Evolutionary conservation across 2,329 filamentous ascomycete genomes (phyloP).

Genomic region (Penicillium sp.): DNA sequence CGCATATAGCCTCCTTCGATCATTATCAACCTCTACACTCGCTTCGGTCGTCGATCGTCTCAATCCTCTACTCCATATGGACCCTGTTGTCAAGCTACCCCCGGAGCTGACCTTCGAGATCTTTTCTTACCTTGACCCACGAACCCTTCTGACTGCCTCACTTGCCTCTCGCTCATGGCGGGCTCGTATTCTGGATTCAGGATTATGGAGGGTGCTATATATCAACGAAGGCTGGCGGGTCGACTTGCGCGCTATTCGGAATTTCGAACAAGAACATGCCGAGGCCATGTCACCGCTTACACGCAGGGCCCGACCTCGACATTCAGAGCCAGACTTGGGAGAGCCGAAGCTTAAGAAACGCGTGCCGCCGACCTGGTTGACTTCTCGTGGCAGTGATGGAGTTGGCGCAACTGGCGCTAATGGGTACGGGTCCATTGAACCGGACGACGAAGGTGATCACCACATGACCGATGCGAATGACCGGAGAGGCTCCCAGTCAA

Average conservation of each 20-base stretch:
- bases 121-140: conserved; percentile 80
- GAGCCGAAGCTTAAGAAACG: conserved; percentile 60
- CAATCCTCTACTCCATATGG: conserved; percentile 84
- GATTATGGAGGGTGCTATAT: conserved; percentile 85
- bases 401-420: background rate
- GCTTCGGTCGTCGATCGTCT: conserved; percentile 79
- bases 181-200: conserved; percentile 76
- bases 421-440: conserved; percentile 12
- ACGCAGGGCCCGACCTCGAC: conserved; percentile 53
- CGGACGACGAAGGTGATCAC: conserved; percentile 46
- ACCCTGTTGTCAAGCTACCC: conserved; percentile 84
- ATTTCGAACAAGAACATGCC: conserved; percentile 64
- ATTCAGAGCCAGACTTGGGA: conserved; percentile 53
- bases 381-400: conserved; percentile 39
- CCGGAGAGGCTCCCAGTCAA: conserved; percentile 15
- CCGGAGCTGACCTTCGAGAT: conserved; percentile 90
- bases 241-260: conserved; percentile 65
- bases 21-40: conserved; percentile 78
- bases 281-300: conserved; percentile 40
- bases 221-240: conserved; percentile 84
- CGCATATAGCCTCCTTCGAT: conserved; percentile 75
- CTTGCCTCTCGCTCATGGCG: conserved; percentile 83
- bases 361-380: conserved; percentile 49
- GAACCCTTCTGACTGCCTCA: conserved; percentile 78
- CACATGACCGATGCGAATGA: conserved; percentile 49